Conservation (phyloP, 108 stramenopile genomes). For the Aureococcus anophagefferens region DNA sequence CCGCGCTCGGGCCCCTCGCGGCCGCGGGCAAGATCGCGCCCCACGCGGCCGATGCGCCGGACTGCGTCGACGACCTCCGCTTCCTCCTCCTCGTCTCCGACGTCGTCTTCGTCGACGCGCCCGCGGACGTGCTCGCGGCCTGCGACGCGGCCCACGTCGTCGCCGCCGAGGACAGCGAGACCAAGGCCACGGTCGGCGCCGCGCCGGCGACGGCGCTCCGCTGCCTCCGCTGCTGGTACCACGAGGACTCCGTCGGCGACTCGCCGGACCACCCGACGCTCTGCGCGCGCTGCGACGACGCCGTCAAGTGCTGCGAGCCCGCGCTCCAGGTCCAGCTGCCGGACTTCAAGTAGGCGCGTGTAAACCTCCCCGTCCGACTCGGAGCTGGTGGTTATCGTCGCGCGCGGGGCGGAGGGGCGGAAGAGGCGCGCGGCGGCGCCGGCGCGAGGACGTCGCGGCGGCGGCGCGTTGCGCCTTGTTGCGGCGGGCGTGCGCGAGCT, state of each 20-base stretch:
- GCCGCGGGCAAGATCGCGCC: slow-evolving; percentile 7
- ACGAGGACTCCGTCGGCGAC: slow-evolving; percentile 61
- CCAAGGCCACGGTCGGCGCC: slow-evolving; percentile 68
- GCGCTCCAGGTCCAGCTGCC: too few species aligned
- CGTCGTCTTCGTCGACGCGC: slow-evolving; percentile 59
- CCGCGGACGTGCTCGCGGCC: slow-evolving; percentile 31
- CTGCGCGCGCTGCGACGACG: slow-evolving; percentile 72
- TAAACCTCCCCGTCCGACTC: too few species aligned
- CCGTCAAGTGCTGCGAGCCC: too few species aligned
- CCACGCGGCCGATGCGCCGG: slow-evolving; percentile 62
- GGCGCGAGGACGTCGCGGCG: too few species aligned
- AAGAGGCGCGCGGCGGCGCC: too few species aligned
- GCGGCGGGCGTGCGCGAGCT: too few species aligned
- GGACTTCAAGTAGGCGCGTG: too few species aligned
- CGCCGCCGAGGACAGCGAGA: slow-evolving; percentile 44
- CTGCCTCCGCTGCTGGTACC: slow-evolving; percentile 83
- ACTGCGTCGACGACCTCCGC: slow-evolving; percentile 76
- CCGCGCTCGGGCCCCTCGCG: slow-evolving; percentile 39
- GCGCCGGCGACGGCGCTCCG: slow-evolving; percentile 63
- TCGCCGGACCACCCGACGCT: slow-evolving; percentile 34
- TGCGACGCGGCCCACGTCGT: slow-evolving; percentile 51
- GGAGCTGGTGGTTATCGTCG: too few species aligned
- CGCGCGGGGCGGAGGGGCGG: too few species aligned
- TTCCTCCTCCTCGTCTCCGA: slow-evolving; percentile 75
- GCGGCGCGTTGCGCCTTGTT: too few species aligned